Conservation (phyloP, 306 rosid genomes). For the Sesbania bispinosa region DNA sequence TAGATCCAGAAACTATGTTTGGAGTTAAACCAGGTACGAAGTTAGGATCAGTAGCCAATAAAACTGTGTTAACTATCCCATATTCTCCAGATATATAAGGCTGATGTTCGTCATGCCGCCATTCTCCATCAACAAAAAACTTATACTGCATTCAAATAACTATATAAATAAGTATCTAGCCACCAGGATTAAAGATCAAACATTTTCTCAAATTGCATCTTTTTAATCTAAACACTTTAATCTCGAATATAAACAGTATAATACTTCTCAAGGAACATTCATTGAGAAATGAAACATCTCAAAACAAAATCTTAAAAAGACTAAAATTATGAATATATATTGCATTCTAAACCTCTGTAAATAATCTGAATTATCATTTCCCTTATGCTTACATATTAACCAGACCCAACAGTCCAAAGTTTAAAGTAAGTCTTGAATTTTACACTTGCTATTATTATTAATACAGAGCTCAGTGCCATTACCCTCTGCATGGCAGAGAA, state of each 20-base stretch:
- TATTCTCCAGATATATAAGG: slow-evolving; percentile 62
- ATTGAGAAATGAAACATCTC: neutral
- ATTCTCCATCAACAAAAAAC: slow-evolving; percentile 95
- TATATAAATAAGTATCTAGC: slow-evolving; percentile 21
- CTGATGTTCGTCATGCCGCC: slow-evolving; percentile 92
- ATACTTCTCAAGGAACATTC: neutral
- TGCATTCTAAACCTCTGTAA: neutral
- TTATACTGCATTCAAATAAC: slow-evolving; percentile 74
- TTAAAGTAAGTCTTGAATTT: neutral
- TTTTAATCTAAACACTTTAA: neutral
- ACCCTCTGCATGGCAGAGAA: neutral
- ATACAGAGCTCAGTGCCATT: neutral
- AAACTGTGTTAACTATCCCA: slow-evolving; percentile 83
- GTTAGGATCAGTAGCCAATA: slow-evolving; percentile 69
- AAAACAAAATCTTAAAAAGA: neutral
- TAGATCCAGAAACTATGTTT: slow-evolving; percentile 57
- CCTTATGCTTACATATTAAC: neutral
- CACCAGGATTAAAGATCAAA: slow-evolving; percentile 19
- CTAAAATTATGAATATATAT: neutral
- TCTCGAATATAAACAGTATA: neutral
- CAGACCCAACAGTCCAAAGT: neutral
- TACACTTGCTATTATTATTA: neutral
- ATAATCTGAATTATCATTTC: slow-evolving; percentile 1
- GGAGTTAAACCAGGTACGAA: slow-evolving; percentile 49
- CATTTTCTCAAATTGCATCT: neutral